Evolutionary conservation across 495 filamentous ascomycete genomes (phyloP).

Genomic region (Bombardia bombarda): DNA sequence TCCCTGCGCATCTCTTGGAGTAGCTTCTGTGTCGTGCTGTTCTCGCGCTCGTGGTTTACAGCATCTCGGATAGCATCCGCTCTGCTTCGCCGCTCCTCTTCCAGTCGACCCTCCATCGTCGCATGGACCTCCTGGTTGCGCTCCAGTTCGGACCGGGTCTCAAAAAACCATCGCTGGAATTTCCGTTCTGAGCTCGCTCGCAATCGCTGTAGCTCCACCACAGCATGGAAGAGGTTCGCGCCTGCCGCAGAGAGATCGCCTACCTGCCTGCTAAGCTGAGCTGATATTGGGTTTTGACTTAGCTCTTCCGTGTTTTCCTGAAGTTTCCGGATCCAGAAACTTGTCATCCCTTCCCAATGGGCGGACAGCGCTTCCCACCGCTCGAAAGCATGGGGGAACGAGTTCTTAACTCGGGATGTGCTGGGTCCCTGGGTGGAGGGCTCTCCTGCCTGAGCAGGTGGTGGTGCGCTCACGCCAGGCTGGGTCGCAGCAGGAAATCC

Average conservation of each 20-base stretch:
- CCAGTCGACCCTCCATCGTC: conserved; percentile 65
- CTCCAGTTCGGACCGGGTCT: conserved; percentile 83
- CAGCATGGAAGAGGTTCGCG: conserved; percentile 94
- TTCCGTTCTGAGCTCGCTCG: conserved; percentile 93
- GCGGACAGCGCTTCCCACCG: conserved; percentile 94
- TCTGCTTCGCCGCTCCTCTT: conserved; percentile 61
- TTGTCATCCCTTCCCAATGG: conserved; percentile 95
- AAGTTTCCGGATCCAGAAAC: conserved; percentile 90
- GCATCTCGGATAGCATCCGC: conserved; percentile 56
- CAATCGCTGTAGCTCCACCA: conserved; percentile 92
- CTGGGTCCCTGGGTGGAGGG: conserved; percentile 18
- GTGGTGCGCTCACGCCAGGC: conserved; percentile 4
- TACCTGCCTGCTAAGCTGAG: conserved; percentile 87
- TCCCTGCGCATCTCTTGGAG: conserved; percentile 83
- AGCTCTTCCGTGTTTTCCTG: conserved; percentile 84
- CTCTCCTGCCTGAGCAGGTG: conserved; percentile 23
- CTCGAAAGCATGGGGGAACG: conserved; percentile 95
- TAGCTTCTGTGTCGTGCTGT: conserved; percentile 61
- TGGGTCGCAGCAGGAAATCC: conserved; percentile 9
- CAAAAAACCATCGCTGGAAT: conserved; percentile 98
- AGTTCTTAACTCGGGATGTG: conserved; percentile 32
- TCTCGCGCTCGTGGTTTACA: conserved; percentile 57
- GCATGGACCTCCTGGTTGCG: conserved; percentile 74
- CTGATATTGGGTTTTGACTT: conserved; percentile 68
- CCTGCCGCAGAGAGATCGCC: conserved; percentile 93